Evolutionary conservation across 2,329 filamentous ascomycete species (phyloP), one percentile per base, ranked within the genome.

Genomic region (Mycosphaerella arachidis): DNA sequence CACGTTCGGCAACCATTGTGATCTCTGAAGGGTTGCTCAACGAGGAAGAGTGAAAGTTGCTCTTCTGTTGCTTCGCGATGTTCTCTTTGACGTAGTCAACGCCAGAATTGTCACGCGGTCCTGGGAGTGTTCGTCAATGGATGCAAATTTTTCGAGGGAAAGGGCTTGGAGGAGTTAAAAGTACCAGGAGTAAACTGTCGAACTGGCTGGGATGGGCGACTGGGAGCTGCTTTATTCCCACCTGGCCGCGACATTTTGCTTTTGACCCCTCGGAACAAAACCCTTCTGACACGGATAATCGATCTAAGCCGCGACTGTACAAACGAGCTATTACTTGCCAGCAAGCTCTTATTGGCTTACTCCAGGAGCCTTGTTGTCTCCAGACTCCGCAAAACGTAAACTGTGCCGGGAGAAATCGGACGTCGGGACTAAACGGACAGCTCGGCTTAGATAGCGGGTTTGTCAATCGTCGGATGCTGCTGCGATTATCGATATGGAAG

Each of bases 41-140:
- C 57, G 83, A 84, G 62, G 81, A 79, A 48, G 82, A 85, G 68
- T 85, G 82, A 70, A 82, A 85, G 70, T 84, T 83, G 71, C 78
- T 82, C 68, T 79, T 79, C 63, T 81, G 78, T 73, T 85, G 83
- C 72, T 84, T 84, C 68, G 77, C 75, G 69, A 83, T 72, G 72
- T 84, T 81, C 67, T 85, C 82, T 75, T 80, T 77, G 72, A 78
- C 77, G 75, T 84, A 85, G 76, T 84, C 81, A 76, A 57, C 56
- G 45, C 68, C 78, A 71, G 69, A 82, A 73, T 75, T 76, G 76
- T 73, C 77, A 51, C 68, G 69, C 64, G 67, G 66, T 55, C 59
- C 61, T 59, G 69, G 66, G 62, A 45, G 61, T 45, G 37, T 24
- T 57, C 27, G 48, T 57, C 35, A 52, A 37, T 29, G 33, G 29